These are phyloP conservation scores for Pleurotus ostreatus DNA, from an alignment of 768 basidiomycete species.

Conservation along the genomic window DNA sequence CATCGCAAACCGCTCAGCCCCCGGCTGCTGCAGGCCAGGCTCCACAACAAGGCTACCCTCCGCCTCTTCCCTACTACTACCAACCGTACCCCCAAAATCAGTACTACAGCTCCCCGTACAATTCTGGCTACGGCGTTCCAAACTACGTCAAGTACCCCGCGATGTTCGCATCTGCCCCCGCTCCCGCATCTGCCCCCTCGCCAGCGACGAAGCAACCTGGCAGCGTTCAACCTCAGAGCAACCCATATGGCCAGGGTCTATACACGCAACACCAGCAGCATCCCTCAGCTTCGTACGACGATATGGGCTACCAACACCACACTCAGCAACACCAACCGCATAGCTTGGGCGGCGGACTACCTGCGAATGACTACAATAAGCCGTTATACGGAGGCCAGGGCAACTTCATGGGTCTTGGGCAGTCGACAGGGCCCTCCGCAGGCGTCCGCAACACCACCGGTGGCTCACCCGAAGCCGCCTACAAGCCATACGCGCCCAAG, in stretches of 20 bases:
- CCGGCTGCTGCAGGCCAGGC: slow-evolving; percentile 60
- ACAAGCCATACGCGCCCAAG: slow-evolving; percentile 73
- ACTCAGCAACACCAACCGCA: slow-evolving; percentile 56
- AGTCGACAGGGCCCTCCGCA: slow-evolving; percentile 34
- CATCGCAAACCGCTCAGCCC: slow-evolving; percentile 49
- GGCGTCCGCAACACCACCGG: slow-evolving; percentile 37
- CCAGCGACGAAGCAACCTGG: slow-evolving; percentile 64
- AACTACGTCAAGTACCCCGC: slow-evolving; percentile 60
- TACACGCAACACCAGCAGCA: slow-evolving; percentile 64
- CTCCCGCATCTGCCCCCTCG: slow-evolving; percentile 60
- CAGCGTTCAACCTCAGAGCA: slow-evolving; percentile 45
- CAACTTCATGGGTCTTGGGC: slow-evolving; percentile 63
- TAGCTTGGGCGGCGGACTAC: slow-evolving; percentile 28
- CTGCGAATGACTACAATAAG: slow-evolving; percentile 37
- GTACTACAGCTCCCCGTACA: slow-evolving; percentile 72
- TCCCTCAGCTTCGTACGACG: slow-evolving; percentile 37
- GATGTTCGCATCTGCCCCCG: slow-evolving; percentile 70
- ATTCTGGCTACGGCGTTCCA: slow-evolving; percentile 49
- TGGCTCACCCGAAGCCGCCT: slow-evolving; percentile 66
- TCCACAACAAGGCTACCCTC: slow-evolving; percentile 63
- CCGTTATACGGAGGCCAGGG: slow-evolving; percentile 43
- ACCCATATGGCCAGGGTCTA: slow-evolving; percentile 59
- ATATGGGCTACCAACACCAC: slow-evolving; percentile 51
- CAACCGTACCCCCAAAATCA: slow-evolving; percentile 75
- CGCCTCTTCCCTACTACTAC: slow-evolving; percentile 57